A percentile compares a stretch with the other conserved stretches of the same genome.
Conservation (phyloP, 78 protist genomes). For the Dictyostelium brefeldianum region DNA sequence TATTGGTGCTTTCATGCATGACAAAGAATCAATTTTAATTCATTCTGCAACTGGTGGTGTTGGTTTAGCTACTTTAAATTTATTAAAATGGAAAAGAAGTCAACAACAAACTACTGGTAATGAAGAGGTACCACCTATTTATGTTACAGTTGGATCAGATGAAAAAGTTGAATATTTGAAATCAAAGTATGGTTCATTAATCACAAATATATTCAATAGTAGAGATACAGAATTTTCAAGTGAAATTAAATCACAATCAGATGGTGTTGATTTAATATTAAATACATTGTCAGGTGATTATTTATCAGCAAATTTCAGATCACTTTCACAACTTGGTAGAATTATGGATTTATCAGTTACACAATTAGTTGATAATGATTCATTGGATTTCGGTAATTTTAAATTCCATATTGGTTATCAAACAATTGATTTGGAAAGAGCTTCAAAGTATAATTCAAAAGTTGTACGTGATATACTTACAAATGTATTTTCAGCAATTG, state of each 20-base stretch:
- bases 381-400: slow-evolving; percentile 41
- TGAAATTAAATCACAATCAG: slow-evolving; percentile 47
- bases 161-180: slow-evolving; percentile 52
- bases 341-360: slow-evolving; percentile 77
- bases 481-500: slow-evolving; percentile 36
- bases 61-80: slow-evolving; percentile 90
- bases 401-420: slow-evolving; percentile 50
- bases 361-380: slow-evolving; percentile 57
- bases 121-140: background rate
- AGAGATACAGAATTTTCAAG: slow-evolving; percentile 16
- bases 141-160: slow-evolving; percentile 51
- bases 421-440: slow-evolving; percentile 66
- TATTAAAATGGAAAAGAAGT: slow-evolving; percentile 77
- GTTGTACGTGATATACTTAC: slow-evolving; percentile 21
- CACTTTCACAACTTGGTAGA: slow-evolving; percentile 70
- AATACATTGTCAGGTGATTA: slow-evolving; percentile 75
- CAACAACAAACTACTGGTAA: slow-evolving; percentile 18
- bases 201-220: slow-evolving; percentile 55
- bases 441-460: slow-evolving; percentile 26
- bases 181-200: slow-evolving; percentile 23
- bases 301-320: slow-evolving; percentile 37
- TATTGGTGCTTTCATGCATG: slow-evolving; percentile 53
- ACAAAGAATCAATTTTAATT: slow-evolving; percentile 78
- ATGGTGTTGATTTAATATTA: slow-evolving; percentile 83
- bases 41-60: slow-evolving; percentile 93